Base-by-base conservation (phyloP, 129 eudicot genomes). In the Chrysanthemum lavandulifolium region DNA sequence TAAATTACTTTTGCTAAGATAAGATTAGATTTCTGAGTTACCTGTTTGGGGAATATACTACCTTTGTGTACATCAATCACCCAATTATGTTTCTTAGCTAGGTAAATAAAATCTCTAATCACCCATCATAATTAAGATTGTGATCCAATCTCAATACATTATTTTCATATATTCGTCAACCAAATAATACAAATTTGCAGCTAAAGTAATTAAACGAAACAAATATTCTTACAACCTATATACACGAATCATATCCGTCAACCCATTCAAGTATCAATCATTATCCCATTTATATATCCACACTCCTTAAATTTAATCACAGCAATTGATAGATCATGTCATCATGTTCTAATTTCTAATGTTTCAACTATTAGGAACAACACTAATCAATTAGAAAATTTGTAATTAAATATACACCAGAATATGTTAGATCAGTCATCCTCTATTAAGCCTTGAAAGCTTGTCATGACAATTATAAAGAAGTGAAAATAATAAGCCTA, bases 331-430 rank as follows among this genome's bases (percentile, higher is more conserved):
- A 12, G 60, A 68, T 68, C 40, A 68, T 68, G 72, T 48, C 72
- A 19, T 68, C 72, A 68, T 68, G 72, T 49, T 48, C 72, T 50
- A 68, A 23, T 49, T 49, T 68, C 54, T 23, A 13, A 68, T 68
- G 72, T 68, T 66, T 50, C 72, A 68, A 68, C n/a, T 21, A 31
- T 68, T 49, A 58, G 60, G 55, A 19, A 68, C 45, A 68, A 66
- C 9, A 47, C 36, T 3, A 15, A 10, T 3, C 10, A 14, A 40
- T 19, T 23, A 0, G 21, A 27, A 67, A 10, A 47, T 18, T 2
- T 67, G 36, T 67, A 67, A 19, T 48, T 47, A 18, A 65, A 62
- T 13, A 13, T 12, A 61, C 45, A 29, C 31, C 31, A 29, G 4
- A 29, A 29, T 29, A 29, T 29, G 31, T 29, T 29, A 29, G 31